Conservation (phyloP, 2,329 filamentous ascomycete species). For the Trichoderma sp. region DNA sequence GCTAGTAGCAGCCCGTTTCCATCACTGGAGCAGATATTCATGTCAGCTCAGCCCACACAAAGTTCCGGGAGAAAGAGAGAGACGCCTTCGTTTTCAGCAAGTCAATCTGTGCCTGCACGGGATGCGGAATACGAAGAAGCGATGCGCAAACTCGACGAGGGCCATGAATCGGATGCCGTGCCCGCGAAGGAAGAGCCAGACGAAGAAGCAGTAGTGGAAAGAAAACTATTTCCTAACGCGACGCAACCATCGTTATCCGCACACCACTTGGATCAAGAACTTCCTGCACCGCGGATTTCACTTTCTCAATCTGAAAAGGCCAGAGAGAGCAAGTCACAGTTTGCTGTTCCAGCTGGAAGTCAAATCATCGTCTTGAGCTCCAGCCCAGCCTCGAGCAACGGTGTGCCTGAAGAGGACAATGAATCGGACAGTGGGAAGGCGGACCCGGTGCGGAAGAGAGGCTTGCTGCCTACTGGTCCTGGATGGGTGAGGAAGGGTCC, state of each 20-base stretch:
- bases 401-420: slow-evolving; percentile 25
- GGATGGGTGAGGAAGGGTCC: slow-evolving; percentile 28
- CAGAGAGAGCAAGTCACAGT: slow-evolving; percentile 29
- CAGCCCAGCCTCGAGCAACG: slow-evolving; percentile 27
- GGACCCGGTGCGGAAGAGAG: slow-evolving; percentile 25
- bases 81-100: slow-evolving; percentile 4
- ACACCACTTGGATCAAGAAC: neutral
- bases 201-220: slow-evolving; percentile 23
- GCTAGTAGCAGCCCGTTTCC: slow-evolving; percentile 39
- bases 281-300: neutral
- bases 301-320: slow-evolving; percentile 23
- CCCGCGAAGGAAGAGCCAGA: slow-evolving; percentile 30
- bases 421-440: slow-evolving; percentile 28
- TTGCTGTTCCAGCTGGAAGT: slow-evolving; percentile 33
- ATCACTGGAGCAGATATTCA: slow-evolving; percentile 43
- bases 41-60: slow-evolving; percentile 42
- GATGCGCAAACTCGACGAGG: slow-evolving; percentile 45
- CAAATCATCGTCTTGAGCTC: slow-evolving; percentile 37
- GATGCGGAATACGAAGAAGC: slow-evolving; percentile 47
- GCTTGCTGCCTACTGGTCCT: slow-evolving; percentile 25
- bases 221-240: slow-evolving; percentile 35
- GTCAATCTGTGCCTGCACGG: slow-evolving; percentile 24
- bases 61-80: slow-evolving; percentile 31
- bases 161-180: slow-evolving; percentile 30
- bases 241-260: slow-evolving; percentile 32